phyloP scores from a whole-genome alignment of 169 alveolate species.

The Besnoitia besnoiti region DNA sequence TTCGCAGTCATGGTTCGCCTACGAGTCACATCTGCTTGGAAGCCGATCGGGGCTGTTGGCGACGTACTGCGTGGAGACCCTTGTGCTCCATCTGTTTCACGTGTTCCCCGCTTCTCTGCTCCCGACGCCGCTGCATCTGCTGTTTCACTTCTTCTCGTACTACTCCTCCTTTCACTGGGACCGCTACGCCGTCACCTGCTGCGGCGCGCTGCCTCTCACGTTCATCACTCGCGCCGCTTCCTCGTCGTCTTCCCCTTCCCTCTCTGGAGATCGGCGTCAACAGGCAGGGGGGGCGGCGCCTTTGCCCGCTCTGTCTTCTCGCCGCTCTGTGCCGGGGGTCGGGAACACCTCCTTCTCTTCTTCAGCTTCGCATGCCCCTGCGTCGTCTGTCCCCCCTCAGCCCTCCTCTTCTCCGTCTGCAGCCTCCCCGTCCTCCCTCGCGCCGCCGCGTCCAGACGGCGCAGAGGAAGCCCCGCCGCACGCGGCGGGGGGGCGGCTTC shows the following conservation, averaged over 20 bases:
- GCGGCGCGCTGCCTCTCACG: constrained; percentile 68
- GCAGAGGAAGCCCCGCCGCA: background rate
- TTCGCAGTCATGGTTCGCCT: constrained; percentile 70
- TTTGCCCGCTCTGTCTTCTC: too few relatives aligned
- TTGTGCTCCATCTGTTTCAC: constrained; percentile 66
- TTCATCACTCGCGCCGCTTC: constrained; percentile 4
- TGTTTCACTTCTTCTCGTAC: constrained; percentile 61
- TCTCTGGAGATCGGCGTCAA: too few relatives aligned
- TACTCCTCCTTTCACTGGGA: constrained; percentile 69
- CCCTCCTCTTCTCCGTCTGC: background rate
- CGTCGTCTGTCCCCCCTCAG: too few relatives aligned
- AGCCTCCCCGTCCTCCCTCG: background rate
- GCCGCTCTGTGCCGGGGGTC: background rate
- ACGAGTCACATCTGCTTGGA: constrained; percentile 71
- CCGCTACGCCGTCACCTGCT: constrained; percentile 65
- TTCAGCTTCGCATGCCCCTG: too few relatives aligned
- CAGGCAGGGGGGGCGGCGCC: background rate
- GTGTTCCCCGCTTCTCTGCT: constrained; percentile 51
- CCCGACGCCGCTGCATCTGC: constrained; percentile 67
- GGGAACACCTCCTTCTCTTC: too few relatives aligned
- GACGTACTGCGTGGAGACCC: constrained; percentile 68
- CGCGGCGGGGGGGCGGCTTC: background rate
- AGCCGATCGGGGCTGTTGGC: constrained; percentile 71
- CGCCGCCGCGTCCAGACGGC: background rate
- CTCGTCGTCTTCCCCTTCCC: background rate